phyloP scores from a whole-genome alignment of 2,329 filamentous ascomycete species.

The Aspergillus neotritici region DNA sequence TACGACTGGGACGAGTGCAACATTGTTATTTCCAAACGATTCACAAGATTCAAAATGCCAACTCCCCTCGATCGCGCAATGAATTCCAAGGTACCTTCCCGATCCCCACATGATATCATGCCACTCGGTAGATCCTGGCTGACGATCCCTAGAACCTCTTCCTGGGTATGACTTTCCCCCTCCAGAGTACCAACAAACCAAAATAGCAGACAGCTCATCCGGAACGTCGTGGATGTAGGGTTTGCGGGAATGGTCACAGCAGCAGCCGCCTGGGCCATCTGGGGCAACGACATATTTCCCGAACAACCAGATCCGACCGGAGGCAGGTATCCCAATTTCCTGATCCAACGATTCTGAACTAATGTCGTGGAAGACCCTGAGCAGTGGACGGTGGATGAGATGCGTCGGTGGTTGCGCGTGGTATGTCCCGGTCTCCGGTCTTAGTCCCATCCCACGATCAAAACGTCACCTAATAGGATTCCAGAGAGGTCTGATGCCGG shows the following conservation, averaged over 20 bases:
- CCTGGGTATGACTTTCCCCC: conserved; percentile 49
- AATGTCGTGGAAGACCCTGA: conserved; percentile 49
- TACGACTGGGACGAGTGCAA: too few relatives aligned
- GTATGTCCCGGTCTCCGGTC: conserved; percentile 49
- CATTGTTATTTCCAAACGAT: background rate
- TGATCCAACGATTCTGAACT: conserved; percentile 6
- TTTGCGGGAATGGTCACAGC: conserved; percentile 79
- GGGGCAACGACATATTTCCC: conserved; percentile 80
- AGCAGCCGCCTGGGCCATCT: conserved; percentile 76
- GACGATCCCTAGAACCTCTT: conserved; percentile 56
- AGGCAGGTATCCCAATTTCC: conserved; percentile 39
- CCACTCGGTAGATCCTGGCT: conserved; percentile 8
- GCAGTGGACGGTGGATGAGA: conserved; percentile 72
- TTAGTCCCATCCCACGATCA: background rate
- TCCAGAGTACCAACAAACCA: background rate
- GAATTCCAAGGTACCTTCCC: conserved; percentile 58
- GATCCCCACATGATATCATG: background rate
- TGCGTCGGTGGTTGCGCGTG: conserved; percentile 71
- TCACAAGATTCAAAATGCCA: conserved; percentile 55
- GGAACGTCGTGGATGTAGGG: conserved; percentile 46
- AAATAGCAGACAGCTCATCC: background rate
- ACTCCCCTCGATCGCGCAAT: conserved; percentile 64
- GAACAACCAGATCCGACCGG: conserved; percentile 69
- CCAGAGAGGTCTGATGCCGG: conserved; percentile 60
- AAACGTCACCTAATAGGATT: conserved; percentile 2